phyloP scores from a whole-genome alignment of 495 filamentous ascomycete genomes.

The Talaromyces thailandensis region DNA sequence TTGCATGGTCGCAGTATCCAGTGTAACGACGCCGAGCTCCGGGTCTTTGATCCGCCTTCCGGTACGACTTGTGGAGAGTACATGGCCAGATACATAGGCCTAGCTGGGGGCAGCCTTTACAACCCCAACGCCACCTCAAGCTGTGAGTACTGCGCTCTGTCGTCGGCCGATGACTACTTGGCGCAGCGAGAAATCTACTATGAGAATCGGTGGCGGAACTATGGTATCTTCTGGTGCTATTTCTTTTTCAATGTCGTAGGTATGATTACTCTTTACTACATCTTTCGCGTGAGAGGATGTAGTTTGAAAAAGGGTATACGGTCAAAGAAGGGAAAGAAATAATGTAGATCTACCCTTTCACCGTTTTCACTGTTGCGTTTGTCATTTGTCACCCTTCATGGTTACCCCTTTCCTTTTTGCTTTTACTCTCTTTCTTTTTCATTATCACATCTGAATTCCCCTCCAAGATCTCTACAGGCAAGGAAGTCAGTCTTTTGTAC shows the following conservation, averaged over 20 bases:
- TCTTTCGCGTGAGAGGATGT: constrained; percentile 50
- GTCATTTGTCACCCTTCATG: no score
- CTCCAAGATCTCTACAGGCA: no score
- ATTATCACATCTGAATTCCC: no score
- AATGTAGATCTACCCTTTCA: no score
- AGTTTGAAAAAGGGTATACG: no score
- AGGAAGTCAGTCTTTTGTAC: no score
- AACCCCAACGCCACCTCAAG: constrained; percentile 36
- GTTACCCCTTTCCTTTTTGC: no score
- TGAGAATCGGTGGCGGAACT: constrained; percentile 55
- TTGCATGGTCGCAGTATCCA: constrained; percentile 44
- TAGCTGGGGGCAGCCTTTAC: constrained; percentile 40
- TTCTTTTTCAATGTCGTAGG: constrained; percentile 57
- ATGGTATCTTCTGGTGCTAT: constrained; percentile 52
- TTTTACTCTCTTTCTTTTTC: no score
- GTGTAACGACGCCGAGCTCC: constrained; percentile 47
- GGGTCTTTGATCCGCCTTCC: constrained; percentile 40
- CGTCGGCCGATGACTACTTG: constrained; percentile 52
- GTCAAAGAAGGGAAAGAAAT: no score
- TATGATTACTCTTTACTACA: constrained; percentile 59
- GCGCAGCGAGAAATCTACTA: constrained; percentile 36
- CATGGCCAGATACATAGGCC: constrained; percentile 33
- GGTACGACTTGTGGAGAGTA: constrained; percentile 49
- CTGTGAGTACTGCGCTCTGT: constrained; percentile 53
- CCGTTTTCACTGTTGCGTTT: no score